Conservation (phyloP, 176 grass and related monocot genomes). For the Carex myosuroides region DNA sequence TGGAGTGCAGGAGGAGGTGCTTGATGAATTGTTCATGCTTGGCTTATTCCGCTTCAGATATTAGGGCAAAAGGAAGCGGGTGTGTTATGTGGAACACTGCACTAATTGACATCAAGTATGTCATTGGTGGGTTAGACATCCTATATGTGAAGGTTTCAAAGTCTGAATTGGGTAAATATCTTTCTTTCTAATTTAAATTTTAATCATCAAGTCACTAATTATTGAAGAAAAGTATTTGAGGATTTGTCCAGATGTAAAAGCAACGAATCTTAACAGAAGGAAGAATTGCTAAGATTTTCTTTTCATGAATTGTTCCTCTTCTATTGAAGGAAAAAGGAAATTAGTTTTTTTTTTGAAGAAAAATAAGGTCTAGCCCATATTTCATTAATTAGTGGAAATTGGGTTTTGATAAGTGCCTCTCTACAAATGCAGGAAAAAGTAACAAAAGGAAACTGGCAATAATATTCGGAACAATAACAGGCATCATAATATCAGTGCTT, state of each 20-base stretch:
- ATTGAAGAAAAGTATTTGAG: background rate
- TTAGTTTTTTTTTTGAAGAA: too few relatives aligned
- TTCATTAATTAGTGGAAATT: background rate
- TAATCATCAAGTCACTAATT: too few relatives aligned
- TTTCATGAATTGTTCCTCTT: background rate
- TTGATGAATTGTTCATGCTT: conserved; percentile 45
- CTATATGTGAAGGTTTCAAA: too few relatives aligned
- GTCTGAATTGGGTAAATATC: too few relatives aligned
- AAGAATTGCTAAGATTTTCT: background rate
- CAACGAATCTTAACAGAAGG: background rate
- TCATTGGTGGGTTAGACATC: background rate
- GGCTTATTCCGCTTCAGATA: conserved; percentile 21
- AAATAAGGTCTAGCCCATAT: too few relatives aligned
- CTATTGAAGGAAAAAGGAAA: background rate
- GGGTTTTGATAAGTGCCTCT: background rate
- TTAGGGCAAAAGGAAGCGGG: conserved; percentile 13
- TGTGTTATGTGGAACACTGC: conserved; percentile 48
- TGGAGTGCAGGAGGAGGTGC: conserved; percentile 23
- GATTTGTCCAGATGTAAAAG: background rate
- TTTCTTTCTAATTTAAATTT: too few relatives aligned
- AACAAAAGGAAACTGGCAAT: background rate
- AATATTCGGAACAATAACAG: background rate
- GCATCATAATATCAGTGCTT: background rate
- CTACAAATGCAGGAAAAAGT: background rate
- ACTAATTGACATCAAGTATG: conserved; percentile 35